These are phyloP conservation scores for Salisapilia sapeloensis DNA, from an alignment of 352 stramenopile genomes.

Conservation along the genomic window DNA sequence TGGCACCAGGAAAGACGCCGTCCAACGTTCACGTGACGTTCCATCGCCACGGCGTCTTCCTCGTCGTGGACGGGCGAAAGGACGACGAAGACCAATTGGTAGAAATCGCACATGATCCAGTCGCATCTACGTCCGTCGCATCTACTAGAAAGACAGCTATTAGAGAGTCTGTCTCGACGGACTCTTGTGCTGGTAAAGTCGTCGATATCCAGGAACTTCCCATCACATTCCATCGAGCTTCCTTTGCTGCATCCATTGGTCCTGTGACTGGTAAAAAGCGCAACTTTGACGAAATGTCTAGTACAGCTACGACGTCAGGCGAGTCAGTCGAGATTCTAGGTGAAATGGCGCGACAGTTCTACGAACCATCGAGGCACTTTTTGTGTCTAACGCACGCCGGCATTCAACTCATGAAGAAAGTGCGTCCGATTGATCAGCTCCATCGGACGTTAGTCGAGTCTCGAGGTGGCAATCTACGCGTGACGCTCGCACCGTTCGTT, in stretches of 20 bases:
- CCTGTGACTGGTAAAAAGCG: slow-evolving; percentile 23
- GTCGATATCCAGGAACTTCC: slow-evolving; percentile 63
- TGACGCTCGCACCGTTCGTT: slow-evolving; percentile 48
- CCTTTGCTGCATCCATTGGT: slow-evolving; percentile 4
- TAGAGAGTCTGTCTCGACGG: slow-evolving; percentile 53
- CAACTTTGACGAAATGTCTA: slow-evolving; percentile 67
- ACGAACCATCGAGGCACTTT: slow-evolving; percentile 62
- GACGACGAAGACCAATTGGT: slow-evolving; percentile 69
- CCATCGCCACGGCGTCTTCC: slow-evolving; percentile 61
- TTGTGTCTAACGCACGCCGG: slow-evolving; percentile 70
- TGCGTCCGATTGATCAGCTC: slow-evolving; percentile 77
- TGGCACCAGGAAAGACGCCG: slow-evolving; percentile 59
- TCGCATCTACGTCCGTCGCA: slow-evolving; percentile 45
- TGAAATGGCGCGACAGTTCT: slow-evolving; percentile 79
- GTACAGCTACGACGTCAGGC: slow-evolving; percentile 7
- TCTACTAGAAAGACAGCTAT: slow-evolving; percentile 45
- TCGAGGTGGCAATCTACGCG: slow-evolving; percentile 50
- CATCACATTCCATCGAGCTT: slow-evolving; percentile 3
- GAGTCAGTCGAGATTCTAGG: slow-evolving; percentile 23
- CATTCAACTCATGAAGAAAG: slow-evolving; percentile 83
- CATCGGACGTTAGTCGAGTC: slow-evolving; percentile 52
- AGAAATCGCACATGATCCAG: slow-evolving; percentile 52
- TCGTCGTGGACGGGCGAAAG: slow-evolving; percentile 57
- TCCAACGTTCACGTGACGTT: slow-evolving; percentile 63
- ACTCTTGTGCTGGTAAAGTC: slow-evolving; percentile 70